Evolutionary conservation across 352 stramenopile genomes (phyloP).

Genomic region (Detonula confervacea): DNA sequence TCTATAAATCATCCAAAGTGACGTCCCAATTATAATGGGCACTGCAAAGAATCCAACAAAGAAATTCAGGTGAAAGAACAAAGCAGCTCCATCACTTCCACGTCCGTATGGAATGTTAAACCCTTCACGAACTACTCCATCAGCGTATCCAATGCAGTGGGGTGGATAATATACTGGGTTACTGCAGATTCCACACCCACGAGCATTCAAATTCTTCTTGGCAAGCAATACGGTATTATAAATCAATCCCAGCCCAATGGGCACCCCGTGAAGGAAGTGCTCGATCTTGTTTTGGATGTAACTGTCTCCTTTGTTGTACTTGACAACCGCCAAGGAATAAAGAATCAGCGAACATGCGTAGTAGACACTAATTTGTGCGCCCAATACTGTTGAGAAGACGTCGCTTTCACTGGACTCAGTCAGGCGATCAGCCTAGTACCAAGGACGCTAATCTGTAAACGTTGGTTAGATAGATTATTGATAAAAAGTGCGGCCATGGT

Average conservation of each 20-base stretch:
- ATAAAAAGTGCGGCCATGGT: too few species aligned
- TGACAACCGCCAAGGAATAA: conserved; percentile 1
- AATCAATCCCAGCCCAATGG: background rate
- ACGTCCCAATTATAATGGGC: background rate
- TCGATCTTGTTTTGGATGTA: conserved; percentile 18
- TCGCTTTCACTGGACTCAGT: too few species aligned
- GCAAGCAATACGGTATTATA: background rate
- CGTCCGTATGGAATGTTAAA: conserved; percentile 31
- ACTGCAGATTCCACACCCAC: background rate
- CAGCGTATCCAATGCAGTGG: conserved; percentile 29
- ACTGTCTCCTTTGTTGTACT: conserved; percentile 6
- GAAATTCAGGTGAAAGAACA: background rate
- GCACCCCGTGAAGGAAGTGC: conserved; percentile 17
- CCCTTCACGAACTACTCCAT: conserved; percentile 29
- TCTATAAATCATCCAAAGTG: conserved; percentile 4
- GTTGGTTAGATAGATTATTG: too few species aligned
- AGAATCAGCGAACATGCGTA: too few species aligned
- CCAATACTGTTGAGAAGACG: too few species aligned
- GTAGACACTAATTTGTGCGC: too few species aligned
- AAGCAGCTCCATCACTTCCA: background rate
- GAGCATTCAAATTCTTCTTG: background rate
- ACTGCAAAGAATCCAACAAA: background rate
- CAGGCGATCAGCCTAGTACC: too few species aligned
- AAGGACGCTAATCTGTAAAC: too few species aligned
- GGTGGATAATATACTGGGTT: conserved; percentile 9